phyloP scores from a whole-genome alignment of 352 stramenopile species.

The Hyaloperonospora brassicae region DNA sequence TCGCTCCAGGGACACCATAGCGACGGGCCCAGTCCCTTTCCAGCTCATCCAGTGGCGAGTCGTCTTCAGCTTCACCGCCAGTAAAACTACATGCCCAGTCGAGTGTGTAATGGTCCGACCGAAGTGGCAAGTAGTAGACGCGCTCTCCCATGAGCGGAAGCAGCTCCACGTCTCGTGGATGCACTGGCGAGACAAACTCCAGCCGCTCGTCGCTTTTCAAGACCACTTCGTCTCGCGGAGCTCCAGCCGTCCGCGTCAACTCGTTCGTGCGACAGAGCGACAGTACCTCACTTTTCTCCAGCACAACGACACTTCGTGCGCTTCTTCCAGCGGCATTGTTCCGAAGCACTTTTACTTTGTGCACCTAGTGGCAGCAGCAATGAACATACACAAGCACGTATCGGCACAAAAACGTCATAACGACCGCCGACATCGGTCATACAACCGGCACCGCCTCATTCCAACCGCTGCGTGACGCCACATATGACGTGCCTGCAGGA shows the following conservation, averaged over 20 bases:
- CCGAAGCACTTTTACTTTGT: conserved; percentile 24
- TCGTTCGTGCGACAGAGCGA: conserved; percentile 2
- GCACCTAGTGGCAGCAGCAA: conserved; percentile 14
- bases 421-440: too few relatives aligned
- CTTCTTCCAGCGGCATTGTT: conserved; percentile 8
- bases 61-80: conserved; percentile 15
- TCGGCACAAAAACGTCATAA: background rate
- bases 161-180: conserved; percentile 37
- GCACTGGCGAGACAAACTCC: conserved; percentile 28
- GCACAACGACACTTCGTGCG: conserved; percentile 13
- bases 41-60: conserved; percentile 28
- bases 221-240: conserved; percentile 1
- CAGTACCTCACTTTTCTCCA: conserved; percentile 13
- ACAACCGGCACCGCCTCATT: too few relatives aligned
- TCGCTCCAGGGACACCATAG: conserved; percentile 1
- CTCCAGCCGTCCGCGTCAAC: conserved; percentile 13
- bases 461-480: too few relatives aligned
- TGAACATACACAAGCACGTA: background rate
- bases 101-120: conserved; percentile 43
- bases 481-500: conserved; percentile 26
- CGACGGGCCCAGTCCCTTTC: conserved; percentile 12
- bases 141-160: conserved; percentile 40
- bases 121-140: conserved; percentile 48
- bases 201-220: conserved; percentile 13
- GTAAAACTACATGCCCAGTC: conserved; percentile 37